These are phyloP conservation scores for Candida gorgasii DNA, from an alignment of 805 yeast genomes.

Conservation along the genomic window DNA sequence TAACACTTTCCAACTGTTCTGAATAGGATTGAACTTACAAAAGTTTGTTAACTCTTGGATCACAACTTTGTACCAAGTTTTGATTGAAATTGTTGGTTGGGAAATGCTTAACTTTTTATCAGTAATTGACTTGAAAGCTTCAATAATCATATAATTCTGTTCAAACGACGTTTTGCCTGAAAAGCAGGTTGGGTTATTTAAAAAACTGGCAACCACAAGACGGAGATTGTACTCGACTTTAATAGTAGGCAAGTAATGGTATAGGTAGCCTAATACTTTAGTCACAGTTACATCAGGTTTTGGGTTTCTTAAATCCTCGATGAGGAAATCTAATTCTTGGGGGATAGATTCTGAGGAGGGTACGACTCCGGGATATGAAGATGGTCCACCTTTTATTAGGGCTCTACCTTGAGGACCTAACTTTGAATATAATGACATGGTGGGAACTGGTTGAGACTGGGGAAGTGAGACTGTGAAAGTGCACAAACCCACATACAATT, in stretches of 20 bases:
- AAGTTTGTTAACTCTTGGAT: slow-evolving; percentile 35
- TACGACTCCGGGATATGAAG: neutral
- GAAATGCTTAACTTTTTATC: slow-evolving; percentile 49
- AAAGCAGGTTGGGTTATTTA: slow-evolving; percentile 43
- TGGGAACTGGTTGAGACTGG: neutral
- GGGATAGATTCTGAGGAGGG: slow-evolving; percentile 14
- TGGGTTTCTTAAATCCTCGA: slow-evolving; percentile 47
- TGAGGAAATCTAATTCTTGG: slow-evolving; percentile 49
- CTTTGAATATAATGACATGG: slow-evolving; percentile 17
- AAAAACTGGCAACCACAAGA: slow-evolving; percentile 44
- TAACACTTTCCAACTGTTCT: slow-evolving; percentile 46
- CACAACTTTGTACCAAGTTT: slow-evolving; percentile 42
- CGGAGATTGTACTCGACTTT: slow-evolving; percentile 48
- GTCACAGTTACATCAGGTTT: slow-evolving; percentile 28
- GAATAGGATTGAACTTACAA: slow-evolving; percentile 21
- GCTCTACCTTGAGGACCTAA: slow-evolving; percentile 16
- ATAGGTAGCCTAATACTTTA: slow-evolving; percentile 46
- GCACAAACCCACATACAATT: too few species aligned
- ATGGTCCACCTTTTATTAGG: slow-evolving; percentile 1
- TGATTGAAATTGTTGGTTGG: slow-evolving; percentile 48
- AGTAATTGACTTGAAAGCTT: slow-evolving; percentile 47
- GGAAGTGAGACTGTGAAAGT: neutral
- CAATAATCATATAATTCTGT: slow-evolving; percentile 42
- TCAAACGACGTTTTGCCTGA: slow-evolving; percentile 19
- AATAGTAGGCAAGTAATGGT: slow-evolving; percentile 51